Percentiles rank a stretch among this genome's conserved stretches.
Conservation (phyloP, 139 green algal species). For the Asterochloris erici region DNA sequence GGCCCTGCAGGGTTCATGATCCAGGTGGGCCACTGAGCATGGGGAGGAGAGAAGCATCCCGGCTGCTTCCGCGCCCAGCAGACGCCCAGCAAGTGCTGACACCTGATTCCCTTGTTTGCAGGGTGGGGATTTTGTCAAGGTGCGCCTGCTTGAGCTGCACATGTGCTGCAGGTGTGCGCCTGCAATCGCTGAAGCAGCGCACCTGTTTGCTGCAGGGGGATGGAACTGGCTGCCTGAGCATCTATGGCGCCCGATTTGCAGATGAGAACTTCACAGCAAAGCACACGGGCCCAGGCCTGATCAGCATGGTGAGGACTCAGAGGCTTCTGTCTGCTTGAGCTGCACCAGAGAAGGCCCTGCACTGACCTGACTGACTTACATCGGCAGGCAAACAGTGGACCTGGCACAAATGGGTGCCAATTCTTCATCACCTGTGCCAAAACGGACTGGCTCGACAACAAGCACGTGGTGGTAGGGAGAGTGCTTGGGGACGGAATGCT, state of each 20-base stretch:
- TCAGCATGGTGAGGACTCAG: slow-evolving; percentile 69
- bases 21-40: too few relatives aligned
- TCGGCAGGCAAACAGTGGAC: slow-evolving; percentile 75
- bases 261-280: slow-evolving; percentile 94
- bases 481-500: slow-evolving; percentile 87
- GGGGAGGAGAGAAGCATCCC: too few relatives aligned
- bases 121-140: slow-evolving; percentile 91
- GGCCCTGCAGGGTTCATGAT: too few relatives aligned
- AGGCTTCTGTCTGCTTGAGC: neutral
- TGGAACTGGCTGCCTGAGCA: slow-evolving; percentile 89
- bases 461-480: slow-evolving; percentile 92
- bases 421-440: slow-evolving; percentile 98
- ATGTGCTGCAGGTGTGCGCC: neutral
- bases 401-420: slow-evolving; percentile 88
- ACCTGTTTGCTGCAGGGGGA: slow-evolving; percentile 57
- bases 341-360: neutral
- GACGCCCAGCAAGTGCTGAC: too few relatives aligned
- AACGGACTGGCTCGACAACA: slow-evolving; percentile 93
- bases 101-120: slow-evolving; percentile 34
- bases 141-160: neutral
- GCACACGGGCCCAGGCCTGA: slow-evolving; percentile 93
- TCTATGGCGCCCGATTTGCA: slow-evolving; percentile 92
- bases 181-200: neutral
- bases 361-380: neutral
- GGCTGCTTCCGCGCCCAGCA: neutral